Evolutionary conservation across 352 stramenopile genomes (phyloP), one percentile per base, ranked within the genome.

Genomic region (Globisporangium acanthophoron): DNA sequence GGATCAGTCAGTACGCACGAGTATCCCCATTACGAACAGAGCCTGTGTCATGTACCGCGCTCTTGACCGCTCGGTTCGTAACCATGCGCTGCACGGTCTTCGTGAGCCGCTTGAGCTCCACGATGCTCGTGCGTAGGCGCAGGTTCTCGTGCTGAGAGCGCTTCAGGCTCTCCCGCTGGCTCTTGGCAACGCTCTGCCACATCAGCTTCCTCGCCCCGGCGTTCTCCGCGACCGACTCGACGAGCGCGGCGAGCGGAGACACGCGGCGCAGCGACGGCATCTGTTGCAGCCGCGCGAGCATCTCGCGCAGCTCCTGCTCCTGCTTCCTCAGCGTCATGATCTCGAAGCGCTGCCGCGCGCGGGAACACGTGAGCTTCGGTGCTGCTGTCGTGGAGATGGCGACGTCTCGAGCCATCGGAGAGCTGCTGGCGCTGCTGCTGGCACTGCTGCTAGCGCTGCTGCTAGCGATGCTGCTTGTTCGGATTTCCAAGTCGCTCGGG

Each of bases 71-170:
- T 2, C 44, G 44, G 44, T 49, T 27, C 44, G 44, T 31, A 20
- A 49, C 8, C 44, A 49, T 49, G 44, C 44, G 44, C n/a, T 31
- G 44, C 20, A 49, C n/a, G 8, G 44, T 49, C 20, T 49, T 49
- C 20, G 44, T 29, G n/a, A 49, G 44, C 20, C 44, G 44, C 44
- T 49, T 49, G n/a, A 49, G 44, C 44, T 49, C 44, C 24, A 24
- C 11, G 20, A 49, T 29, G n/a, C 44, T 49, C 44, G n/a, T 3
- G 20, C 44, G 44, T 20, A 49, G 44, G 6, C 24, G 44, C 44
- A 29, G n/a, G 20, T 49, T 49, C 44, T 49, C 44, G n/a, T 16
- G n/a, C n/a, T 49, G 44, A 2, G 44, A 49, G n/a, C 11, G n/a
- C n/a, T 27, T 49, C 44, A 49, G 20, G 11, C 20, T 16, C n/a